These are phyloP conservation scores for Rhazya stricta DNA, from an alignment of 257 asterid species.

Conservation along the genomic window DNA sequence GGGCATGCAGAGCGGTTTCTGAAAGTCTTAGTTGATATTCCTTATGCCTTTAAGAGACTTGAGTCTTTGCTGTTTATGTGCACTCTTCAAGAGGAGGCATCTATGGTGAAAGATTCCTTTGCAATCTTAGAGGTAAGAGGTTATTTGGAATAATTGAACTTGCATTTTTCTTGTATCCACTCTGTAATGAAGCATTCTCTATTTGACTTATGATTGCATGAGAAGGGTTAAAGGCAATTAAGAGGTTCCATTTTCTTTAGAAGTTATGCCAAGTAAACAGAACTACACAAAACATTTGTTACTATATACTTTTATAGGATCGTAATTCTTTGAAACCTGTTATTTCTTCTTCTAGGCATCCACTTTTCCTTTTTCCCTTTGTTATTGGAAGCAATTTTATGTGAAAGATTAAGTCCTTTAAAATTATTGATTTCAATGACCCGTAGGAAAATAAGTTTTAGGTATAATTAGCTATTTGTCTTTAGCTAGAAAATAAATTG, in stretches of 20 bases:
- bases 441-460: neutral
- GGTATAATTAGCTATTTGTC: neutral
- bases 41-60: constrained; percentile 76
- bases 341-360: neutral
- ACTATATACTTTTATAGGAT: neutral
- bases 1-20: constrained; percentile 86
- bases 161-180: neutral
- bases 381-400: neutral
- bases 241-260: neutral
- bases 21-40: constrained; percentile 71
- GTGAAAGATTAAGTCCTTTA: neutral
- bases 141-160: neutral
- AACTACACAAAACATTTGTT: neutral
- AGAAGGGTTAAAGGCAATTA: neutral
- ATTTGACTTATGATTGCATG: neutral
- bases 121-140: constrained; percentile 67
- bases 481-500: neutral
- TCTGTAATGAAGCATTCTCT: too few relatives aligned
- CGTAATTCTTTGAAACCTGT: neutral
- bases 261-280: neutral
- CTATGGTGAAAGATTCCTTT: constrained; percentile 53
- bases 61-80: constrained; percentile 71
- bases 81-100: constrained; percentile 64
- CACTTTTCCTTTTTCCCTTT: neutral
- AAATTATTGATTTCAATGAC: neutral